Evolutionary conservation across 805 yeast genomes (phyloP).

Genomic region (Zygoascus biomembranicola): DNA sequence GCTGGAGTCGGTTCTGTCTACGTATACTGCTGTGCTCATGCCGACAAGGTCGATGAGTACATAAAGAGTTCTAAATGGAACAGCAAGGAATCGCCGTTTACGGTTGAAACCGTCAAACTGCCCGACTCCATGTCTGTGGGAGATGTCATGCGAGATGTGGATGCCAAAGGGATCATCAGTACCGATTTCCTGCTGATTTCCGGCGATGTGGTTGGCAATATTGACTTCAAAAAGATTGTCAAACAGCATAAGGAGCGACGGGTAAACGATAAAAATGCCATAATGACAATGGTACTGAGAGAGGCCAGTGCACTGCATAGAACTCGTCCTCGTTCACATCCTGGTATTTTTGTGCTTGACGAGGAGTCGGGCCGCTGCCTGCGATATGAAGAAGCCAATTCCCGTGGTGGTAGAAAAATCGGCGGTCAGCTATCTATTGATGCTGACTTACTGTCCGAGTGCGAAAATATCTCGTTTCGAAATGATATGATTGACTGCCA

Average conservation of each 20-base stretch:
- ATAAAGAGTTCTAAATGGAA: conserved; percentile 45
- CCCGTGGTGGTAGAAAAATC: conserved; percentile 10
- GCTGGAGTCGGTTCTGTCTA: conserved; percentile 87
- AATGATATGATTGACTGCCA: conserved; percentile 95
- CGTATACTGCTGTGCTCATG: conserved; percentile 83
- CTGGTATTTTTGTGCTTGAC: conserved; percentile 80
- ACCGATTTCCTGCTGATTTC: conserved; percentile 86
- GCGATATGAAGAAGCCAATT: conserved; percentile 65
- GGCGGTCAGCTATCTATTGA: conserved; percentile 53
- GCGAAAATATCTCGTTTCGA: conserved; percentile 60
- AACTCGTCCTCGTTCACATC: conserved; percentile 70
- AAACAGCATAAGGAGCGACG: conserved; percentile 66
- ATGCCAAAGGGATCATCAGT: conserved; percentile 77
- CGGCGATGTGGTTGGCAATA: conserved; percentile 93
- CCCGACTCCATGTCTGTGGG: conserved; percentile 89
- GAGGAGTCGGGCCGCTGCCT: conserved; percentile 66
- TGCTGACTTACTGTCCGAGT: conserved; percentile 65
- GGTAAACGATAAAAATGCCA: conserved; percentile 74
- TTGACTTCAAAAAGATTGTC: conserved; percentile 68
- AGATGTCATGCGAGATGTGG: conserved; percentile 94
- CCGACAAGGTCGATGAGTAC: conserved; percentile 77
- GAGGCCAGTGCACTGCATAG: conserved; percentile 80
- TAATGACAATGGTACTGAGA: conserved; percentile 87
- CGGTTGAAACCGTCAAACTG: conserved; percentile 68
- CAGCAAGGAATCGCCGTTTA: conserved; percentile 61